phyloP scores from a whole-genome alignment of 768 basidiomycete genomes.

The Xerocomellus intermedius region DNA sequence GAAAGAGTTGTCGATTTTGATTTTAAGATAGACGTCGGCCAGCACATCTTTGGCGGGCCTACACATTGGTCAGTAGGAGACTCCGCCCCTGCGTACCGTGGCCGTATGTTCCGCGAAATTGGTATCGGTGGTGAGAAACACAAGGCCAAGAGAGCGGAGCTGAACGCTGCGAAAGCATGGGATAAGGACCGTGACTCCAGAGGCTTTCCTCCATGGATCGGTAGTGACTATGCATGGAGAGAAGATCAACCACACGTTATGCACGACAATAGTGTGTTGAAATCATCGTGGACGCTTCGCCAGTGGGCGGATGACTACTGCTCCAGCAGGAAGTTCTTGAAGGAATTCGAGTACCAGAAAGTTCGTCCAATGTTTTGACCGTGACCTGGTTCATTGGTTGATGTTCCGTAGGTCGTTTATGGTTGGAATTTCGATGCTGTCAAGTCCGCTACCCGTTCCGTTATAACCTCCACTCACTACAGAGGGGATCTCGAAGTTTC shows the following conservation, averaged over 20 bases:
- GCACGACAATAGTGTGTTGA: constrained; percentile 32
- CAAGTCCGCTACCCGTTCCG: constrained; percentile 35
- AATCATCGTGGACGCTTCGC: constrained; percentile 60
- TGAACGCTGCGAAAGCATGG: constrained; percentile 46
- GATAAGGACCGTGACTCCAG: constrained; percentile 39
- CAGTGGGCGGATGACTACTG: constrained; percentile 88
- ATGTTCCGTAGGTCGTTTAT: constrained; percentile 47
- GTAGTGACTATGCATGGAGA: constrained; percentile 33
- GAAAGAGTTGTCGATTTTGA: constrained; percentile 67
- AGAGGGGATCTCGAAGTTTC: constrained; percentile 41
- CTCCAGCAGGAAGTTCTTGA: constrained; percentile 62
- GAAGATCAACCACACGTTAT: constrained; percentile 30
- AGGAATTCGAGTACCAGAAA: constrained; percentile 77
- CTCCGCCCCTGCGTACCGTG: constrained; percentile 61
- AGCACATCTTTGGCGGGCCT: constrained; percentile 38
- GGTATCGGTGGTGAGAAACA: constrained; percentile 38
- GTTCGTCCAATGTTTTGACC: constrained; percentile 31
- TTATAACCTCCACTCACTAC: constrained; percentile 41
- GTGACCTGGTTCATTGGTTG: constrained; percentile 13
- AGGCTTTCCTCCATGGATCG: constrained; percentile 55
- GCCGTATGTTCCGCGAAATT: constrained; percentile 58
- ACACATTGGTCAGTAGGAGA: constrained; percentile 65
- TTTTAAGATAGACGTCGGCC: constrained; percentile 58
- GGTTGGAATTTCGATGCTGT: constrained; percentile 55
- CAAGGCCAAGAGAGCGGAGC: constrained; percentile 42